Base-by-base conservation (phyloP, 495 filamentous ascomycete species). In the Aspergillus affinis region DNA sequence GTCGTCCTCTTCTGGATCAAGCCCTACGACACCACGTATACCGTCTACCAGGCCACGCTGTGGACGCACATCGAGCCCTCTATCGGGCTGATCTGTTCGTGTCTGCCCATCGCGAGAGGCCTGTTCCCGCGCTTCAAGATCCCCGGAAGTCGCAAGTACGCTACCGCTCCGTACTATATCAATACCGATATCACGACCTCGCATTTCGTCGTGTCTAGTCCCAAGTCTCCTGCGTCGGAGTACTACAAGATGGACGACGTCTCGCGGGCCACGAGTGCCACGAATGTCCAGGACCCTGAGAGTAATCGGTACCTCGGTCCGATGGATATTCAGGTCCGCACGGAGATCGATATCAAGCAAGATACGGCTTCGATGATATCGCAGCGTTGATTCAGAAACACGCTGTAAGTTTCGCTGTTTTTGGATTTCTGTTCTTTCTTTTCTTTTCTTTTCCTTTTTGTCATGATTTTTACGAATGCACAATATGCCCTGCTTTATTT, bases 1-100 rank as follows among this genome's bases (percentile, higher is more conserved):
- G 79, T 86, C 59, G 85, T 82, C 0, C 77, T 86, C 30, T 80
- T 84, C 60, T 80, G 79, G 54, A 77, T 85, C 61, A 70, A 79
- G 19, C 76, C 77, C 6, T 23, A 48, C 1, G 76, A 74, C 68
- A 79, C 68, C 26, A 82, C 60, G 1, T 79, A 85, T 51, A 77
- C 72, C 3, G 67, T 76, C 55, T 81, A 84, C 51, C 75, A 81
- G 54, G 75, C 78, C 2, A 80, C 81, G 0, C 76, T 81, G 41
- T 88, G 85, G 85, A 84, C 81, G 23, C 78, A 82, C 44, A 74
- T 82, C 52, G 84, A 88, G 67, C 75, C 84, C 2, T 81, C 75
- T 58, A 79, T 82, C 17, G 84, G 80, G 6, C 75, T 87, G 13
- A 81, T 78, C 53, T 86, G 81, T 58, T 78, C 79, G 23, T 86